Evolutionary conservation across 306 rosid species (phyloP), one percentile per base, ranked within the genome.

Genomic region (Pterocarpus macrocarpus): DNA sequence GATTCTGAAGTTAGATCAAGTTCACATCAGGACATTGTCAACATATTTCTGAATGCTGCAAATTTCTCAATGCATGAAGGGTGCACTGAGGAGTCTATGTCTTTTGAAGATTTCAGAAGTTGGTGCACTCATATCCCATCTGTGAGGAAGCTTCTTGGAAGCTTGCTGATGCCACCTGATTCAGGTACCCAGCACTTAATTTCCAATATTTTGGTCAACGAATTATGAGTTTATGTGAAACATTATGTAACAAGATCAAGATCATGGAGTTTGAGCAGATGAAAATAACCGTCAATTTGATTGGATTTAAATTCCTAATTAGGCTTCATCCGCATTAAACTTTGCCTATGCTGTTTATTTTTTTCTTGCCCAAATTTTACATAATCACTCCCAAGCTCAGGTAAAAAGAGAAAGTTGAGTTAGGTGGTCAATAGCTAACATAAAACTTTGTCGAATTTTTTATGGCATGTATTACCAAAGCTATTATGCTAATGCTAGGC

Each of bases 121-220:
- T 95, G 98, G 99, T 90, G 92, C 70, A 43, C 88, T 75, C 89
- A 82, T 80, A 64, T 93, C 50, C 98, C 99, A 33, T 85, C 94
- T 44, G 84, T 83, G 76, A 91, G 85, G 89, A 93, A 93, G 90
- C 88, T 89, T 83, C 97, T 95, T 78, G 98, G 97, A 71, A 82
- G 93, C 90, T 84, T 95, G 83, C 80, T 95, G 85, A 84, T 83
- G 83, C 86, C 91, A 11, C 92, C 96, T 61, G 90, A 86, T 76
- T 78, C 91, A 76, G 99, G 99, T 91, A 39, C 73, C 70, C 57
- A 39, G 64, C 64, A 41, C 67, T 82, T 44, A 10, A 68, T 28
- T 57, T 78, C 76, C 64, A 43, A 71, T 34, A 22, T 62, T 81
- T 69, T 49, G 76, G 52, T 72, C 55, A 36, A 62, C 10, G 74